Evolutionary conservation across 305 asterid genomes (phyloP).

Genomic region (Fraxinus platypoda): DNA sequence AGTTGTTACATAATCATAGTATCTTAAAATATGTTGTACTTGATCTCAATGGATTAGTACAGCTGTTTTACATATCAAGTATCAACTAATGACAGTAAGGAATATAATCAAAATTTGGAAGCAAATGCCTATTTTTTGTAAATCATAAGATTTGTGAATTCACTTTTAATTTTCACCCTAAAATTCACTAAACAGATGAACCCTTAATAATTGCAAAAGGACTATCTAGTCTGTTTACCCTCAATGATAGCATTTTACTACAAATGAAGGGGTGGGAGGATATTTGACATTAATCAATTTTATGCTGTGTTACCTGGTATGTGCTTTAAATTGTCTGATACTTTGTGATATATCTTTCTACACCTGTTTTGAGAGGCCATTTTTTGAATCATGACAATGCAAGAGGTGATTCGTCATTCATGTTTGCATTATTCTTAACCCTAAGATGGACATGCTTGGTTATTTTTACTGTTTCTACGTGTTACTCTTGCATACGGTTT

Average conservation of each 20-base stretch:
- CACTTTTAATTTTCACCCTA: neutral
- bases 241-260: neutral
- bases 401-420: neutral
- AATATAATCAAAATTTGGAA: neutral
- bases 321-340: neutral
- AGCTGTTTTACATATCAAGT: neutral
- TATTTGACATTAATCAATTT: neutral
- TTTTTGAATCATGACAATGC: neutral
- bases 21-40: neutral
- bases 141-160: neutral
- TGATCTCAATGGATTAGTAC: neutral
- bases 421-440: neutral
- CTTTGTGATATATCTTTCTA: neutral
- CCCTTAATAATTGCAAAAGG: neutral
- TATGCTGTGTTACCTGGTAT: neutral
- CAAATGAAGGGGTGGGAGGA: neutral
- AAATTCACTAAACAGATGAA: neutral
- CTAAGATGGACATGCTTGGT: neutral
- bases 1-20: neutral
- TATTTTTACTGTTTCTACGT: neutral
- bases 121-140: neutral
- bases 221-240: neutral
- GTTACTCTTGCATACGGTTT: constrained; percentile 5
- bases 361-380: neutral
- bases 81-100: neutral